A percentile compares a stretch with the other conserved stretches of the same genome.
Evolutionary conservation across 1,284 basidiomycete genomes (phyloP).

Genomic region (Naganishia cerealis): DNA sequence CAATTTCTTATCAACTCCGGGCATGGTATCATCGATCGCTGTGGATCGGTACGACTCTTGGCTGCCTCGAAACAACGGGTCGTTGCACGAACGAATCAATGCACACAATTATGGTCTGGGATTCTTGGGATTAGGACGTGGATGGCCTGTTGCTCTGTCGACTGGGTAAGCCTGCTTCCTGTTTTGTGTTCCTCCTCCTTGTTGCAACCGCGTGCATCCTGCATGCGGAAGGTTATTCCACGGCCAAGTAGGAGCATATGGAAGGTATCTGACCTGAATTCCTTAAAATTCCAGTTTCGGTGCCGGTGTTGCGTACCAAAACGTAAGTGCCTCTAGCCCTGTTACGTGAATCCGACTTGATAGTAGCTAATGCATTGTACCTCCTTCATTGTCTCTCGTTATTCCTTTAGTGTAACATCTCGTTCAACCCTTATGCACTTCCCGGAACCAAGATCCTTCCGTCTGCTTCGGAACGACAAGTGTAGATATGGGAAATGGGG

Average conservation of each 20-base stretch:
- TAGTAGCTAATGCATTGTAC: neutral
- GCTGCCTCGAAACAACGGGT: neutral
- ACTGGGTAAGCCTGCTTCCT: constrained; percentile 73
- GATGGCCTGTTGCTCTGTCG: constrained; percentile 90
- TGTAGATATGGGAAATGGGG: constrained; percentile 38
- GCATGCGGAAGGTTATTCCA: neutral
- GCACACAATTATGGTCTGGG: neutral
- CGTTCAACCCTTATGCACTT: constrained; percentile 90
- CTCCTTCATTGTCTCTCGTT: neutral
- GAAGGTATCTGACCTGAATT: constrained; percentile 46
- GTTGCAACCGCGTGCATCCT: no score
- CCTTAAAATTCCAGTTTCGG: constrained; percentile 47
- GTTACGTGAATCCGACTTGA: neutral
- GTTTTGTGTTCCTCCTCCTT: neutral
- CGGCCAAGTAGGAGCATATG: neutral
- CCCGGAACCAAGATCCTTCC: constrained; percentile 79
- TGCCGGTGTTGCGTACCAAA: constrained; percentile 74
- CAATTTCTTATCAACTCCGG: neutral
- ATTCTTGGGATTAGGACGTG: constrained; percentile 67
- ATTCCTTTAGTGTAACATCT: constrained; percentile 75
- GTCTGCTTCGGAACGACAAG: constrained; percentile 37
- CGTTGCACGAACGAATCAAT: neutral
- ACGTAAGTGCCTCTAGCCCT: constrained; percentile 42
- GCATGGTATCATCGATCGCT: neutral
- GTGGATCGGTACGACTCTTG: neutral